Base-by-base conservation (phyloP, 805 yeast genomes). In the Candida endomychidarum region DNA sequence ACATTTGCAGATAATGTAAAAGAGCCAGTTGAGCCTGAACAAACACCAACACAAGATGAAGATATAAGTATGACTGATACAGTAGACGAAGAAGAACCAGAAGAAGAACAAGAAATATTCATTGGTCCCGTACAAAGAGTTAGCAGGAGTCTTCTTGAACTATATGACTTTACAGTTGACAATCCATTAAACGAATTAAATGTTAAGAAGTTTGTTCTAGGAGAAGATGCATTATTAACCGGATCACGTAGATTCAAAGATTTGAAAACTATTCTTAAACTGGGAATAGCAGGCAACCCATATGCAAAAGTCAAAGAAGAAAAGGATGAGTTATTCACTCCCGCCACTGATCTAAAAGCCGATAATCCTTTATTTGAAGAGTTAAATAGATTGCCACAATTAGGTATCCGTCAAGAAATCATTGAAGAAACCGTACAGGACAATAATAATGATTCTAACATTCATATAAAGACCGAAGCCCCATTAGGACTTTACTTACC, bases 401-500 rank as follows among this genome's bases (percentile, higher is more conserved):
- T 86, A 54, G 95, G 93, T 11, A 70, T 71, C 19, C 66, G 70
- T 19, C 66, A 65, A 31, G 71, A 68, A 21, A 68, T 68, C 21
- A 60, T 67, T 5, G 75, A 72, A 35, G 72, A 72, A 34, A 67
- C 61, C 14, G 74, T 74, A 34, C 41, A 47, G 19, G 57, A 58
- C 20, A 55, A 55, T 22, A 49, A 50, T 9, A 44, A 45, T 14
- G 67, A 63, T 31, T 66, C 74, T 24, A 73, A 66, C 10, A 63
- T 69, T 19, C 52, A 50, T 11, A 70, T 84, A 37, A 73, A 68
- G 17, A 85, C 91, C 0, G 80, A 78, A 40, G 84, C 91, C 1
- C 93, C 91, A 2, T 69, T 80, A 3, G 91, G 91, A 12, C 79
- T 83, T 21, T 76, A 81, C 47, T 65, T 83, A 42, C 83, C 88